Evolutionary conservation across 768 basidiomycete species (phyloP).

Genomic region (Psilocybe cyanescens): DNA sequence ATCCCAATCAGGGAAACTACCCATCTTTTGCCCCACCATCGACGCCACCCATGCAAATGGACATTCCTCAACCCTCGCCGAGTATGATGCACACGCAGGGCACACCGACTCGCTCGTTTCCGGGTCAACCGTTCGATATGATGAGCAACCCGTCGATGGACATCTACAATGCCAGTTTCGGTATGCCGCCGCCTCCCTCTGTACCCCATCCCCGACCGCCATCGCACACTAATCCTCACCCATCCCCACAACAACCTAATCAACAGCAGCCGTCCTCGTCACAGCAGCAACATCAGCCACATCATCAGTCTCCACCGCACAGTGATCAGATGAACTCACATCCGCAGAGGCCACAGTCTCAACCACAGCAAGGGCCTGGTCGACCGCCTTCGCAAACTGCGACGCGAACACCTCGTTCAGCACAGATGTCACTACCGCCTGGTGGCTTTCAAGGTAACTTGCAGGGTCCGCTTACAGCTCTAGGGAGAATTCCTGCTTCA

Average conservation of each 20-base stretch:
- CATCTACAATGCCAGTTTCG: constrained; percentile 29
- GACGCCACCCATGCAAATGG: constrained; percentile 54
- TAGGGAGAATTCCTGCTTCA: constrained; percentile 25
- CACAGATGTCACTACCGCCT: constrained; percentile 11
- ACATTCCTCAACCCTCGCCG: constrained; percentile 46
- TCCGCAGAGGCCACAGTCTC: constrained; percentile 62
- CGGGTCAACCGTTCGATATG: constrained; percentile 66
- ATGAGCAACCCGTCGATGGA: constrained; percentile 40
- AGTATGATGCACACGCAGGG: constrained; percentile 39
- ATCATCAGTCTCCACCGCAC: constrained; percentile 51
- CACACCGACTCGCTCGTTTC: constrained; percentile 52
- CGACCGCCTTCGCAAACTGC: constrained; percentile 54
- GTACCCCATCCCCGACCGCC: constrained; percentile 46
- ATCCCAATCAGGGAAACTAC: constrained; percentile 13
- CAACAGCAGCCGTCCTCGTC: constrained; percentile 22
- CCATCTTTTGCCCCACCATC: constrained; percentile 44
- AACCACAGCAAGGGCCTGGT: constrained; percentile 52
- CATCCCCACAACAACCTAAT: constrained; percentile 21
- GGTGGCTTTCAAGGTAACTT: constrained; percentile 4
- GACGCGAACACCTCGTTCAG: constrained; percentile 42
- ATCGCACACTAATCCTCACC: constrained; percentile 39
- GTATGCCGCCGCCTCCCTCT: constrained; percentile 37
- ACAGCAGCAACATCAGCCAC: constrained; percentile 30
- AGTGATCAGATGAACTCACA: constrained; percentile 47
- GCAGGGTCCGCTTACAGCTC: constrained; percentile 27